Base-by-base conservation (phyloP, 1,284 basidiomycete genomes). In the Ceratobasidium papillatum region DNA sequence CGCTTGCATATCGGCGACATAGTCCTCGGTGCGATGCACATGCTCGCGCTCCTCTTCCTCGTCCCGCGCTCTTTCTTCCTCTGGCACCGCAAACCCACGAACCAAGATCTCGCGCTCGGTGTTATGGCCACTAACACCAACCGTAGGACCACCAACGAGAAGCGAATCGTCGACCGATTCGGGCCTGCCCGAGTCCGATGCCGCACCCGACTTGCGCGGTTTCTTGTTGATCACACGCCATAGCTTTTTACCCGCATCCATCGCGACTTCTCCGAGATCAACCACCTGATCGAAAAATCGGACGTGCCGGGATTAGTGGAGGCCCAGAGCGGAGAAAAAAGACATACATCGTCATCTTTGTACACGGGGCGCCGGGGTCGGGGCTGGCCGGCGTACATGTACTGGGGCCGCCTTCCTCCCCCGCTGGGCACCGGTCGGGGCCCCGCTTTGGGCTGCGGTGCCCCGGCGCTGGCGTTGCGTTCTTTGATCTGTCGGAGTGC, bases 261-360 rank as follows among this genome's bases (percentile, higher is more conserved):
- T 72, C 34, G 69, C 69, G 30, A 72, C 69, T 51, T 72, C 69
- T 27, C 69, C 69, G 41, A 72, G 69, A 62, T 72, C 69, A 25
- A 72, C 38, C 34, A 72, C 69, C 69, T 72, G 36, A 59, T 34
- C 58, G 34, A 59, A 51, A n/a, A 22, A 25, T 14, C 58, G 58
- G 58, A 36, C 5, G 25, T 36, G 17, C 58, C 58, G 58, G 58
- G 36, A 47, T 41, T 56, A 52, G 36, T 36, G 14, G 4, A 22
- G 25, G 4, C 11, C 19, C 22, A 2, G 22, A 38, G 51, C 3
- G 47, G 3, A 36, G 11, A 8, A 25, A 19, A 22, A 41, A 41
- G n/a, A 59, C 58, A 34, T 59, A 62, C 69, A 43, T 72, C 56
- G 32, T 72, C 69, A 58, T 72, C 69, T 22, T 61, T 72, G 32